Base-by-base conservation (phyloP, 805 yeast genomes). In the Yamadazyma tumulicola region DNA sequence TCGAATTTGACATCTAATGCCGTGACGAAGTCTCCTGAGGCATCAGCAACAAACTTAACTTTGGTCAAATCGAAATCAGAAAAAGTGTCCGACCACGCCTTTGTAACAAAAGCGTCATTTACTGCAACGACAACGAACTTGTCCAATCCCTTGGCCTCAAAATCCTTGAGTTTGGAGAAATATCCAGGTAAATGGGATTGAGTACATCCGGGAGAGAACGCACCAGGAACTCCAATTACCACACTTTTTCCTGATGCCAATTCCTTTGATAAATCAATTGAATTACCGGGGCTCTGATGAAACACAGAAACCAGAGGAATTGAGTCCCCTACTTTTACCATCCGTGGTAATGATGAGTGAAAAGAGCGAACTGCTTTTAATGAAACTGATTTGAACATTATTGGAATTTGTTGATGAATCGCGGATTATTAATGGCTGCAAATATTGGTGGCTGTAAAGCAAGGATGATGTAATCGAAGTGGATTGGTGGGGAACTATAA, bases 81-180 rank as follows among this genome's bases (percentile, higher is more conserved):
- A n/a, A n/a, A n/a, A 2, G 31, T 17, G 6, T 78, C 73, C 28
- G 75, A 77, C 95, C 95, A 88, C 0, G 93, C 89, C 48, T 76
- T 74, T 52, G 80, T 76, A 32, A 87, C 96, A 57, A 88, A 88
- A 3, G 93, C 74, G 55, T 88, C 96, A 59, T 88, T 88, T 31
- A 85, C 95, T 13, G 93, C 72, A 22, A 88, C 75, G 27, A 88
- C 76, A 49, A 70, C 77, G 33, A 87, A 58, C 29, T 75, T 61
- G 17, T 61, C 48, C 60, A 75, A 69, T n/a, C 95, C 95, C 60
- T 82, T 81, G 19, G 67, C 68, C 41, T 72, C 64, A 51, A 87
- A 75, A 21, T 72, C 66, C 5, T 67, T 53, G 39, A 73, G 57
- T 29, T 70, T 57, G 39, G 65, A 61, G 50, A 85, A 51, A 58